Percentiles rank a stretch among this genome's conserved stretches.
These are phyloP conservation scores for Dothidotthia symphoricarpi DNA, from an alignment of 2,329 filamentous ascomycete species.

Conservation along the genomic window DNA sequence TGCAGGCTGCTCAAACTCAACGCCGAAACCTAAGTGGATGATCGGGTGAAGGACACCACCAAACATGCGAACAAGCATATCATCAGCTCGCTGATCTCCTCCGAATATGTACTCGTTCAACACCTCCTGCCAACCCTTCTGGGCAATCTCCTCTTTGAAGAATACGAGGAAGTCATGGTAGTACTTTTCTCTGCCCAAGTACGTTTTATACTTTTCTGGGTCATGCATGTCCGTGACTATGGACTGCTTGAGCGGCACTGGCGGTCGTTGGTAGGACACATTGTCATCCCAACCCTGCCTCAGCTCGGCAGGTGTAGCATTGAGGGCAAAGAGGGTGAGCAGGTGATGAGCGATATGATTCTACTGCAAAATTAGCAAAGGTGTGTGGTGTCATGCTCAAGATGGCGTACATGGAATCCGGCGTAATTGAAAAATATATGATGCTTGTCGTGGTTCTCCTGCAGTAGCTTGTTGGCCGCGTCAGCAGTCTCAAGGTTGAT, in stretches of 20 bases:
- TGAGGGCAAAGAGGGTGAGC: slow-evolving; percentile 73
- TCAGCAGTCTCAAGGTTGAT: slow-evolving; percentile 59
- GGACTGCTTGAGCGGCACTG: slow-evolving; percentile 48
- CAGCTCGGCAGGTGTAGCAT: slow-evolving; percentile 61
- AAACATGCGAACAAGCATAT: slow-evolving; percentile 67
- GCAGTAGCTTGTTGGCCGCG: slow-evolving; percentile 66
- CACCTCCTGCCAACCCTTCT: slow-evolving; percentile 60
- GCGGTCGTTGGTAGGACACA: slow-evolving; percentile 62
- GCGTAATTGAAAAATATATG: slow-evolving; percentile 77
- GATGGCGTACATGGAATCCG: slow-evolving; percentile 70
- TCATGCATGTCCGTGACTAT: slow-evolving; percentile 59
- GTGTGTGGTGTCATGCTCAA: no score
- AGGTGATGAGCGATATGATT: slow-evolving; percentile 80
- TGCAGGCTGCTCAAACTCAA: slow-evolving; percentile 79
- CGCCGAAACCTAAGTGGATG: slow-evolving; percentile 80
- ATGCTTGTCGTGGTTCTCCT: slow-evolving; percentile 70
- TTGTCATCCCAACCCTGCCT: slow-evolving; percentile 65
- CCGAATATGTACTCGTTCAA: slow-evolving; percentile 68
- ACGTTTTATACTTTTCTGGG: slow-evolving; percentile 55
- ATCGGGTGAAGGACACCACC: slow-evolving; percentile 73
- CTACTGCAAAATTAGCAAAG: no score
- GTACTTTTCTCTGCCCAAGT: slow-evolving; percentile 62
- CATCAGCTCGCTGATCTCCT: slow-evolving; percentile 62
- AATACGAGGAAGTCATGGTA: slow-evolving; percentile 76
- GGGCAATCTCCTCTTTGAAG: slow-evolving; percentile 71